Conservation (phyloP, 2,329 filamentous ascomycete species). For the Diaporthe ampelina region DNA sequence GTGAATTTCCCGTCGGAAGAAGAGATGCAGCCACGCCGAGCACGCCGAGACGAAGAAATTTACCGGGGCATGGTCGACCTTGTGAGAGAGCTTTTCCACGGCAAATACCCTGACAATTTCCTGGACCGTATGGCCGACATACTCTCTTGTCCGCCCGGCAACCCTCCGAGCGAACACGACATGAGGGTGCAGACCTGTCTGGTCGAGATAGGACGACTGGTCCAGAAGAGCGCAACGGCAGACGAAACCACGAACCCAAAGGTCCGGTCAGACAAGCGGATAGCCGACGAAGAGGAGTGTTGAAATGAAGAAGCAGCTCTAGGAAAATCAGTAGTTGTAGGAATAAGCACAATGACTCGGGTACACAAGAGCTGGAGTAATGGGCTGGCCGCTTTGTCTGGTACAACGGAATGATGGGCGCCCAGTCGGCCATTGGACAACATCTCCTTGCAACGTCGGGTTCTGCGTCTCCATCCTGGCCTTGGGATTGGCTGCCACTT, state of each 20-base stretch:
- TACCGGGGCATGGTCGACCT: conserved; percentile 12
- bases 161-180: conserved; percentile 28
- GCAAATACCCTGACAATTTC: conserved; percentile 23
- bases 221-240: background rate
- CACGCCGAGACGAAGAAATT: conserved; percentile 13
- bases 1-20: conserved; percentile 29
- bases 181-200: conserved; percentile 31
- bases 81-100: conserved; percentile 18
- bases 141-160: conserved; percentile 29
- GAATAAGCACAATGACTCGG: conserved; percentile 37
- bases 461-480: background rate
- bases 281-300: background rate
- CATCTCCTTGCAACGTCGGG: background rate
- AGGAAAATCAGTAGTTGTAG: conserved; percentile 35
- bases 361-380: conserved; percentile 35
- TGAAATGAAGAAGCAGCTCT: conserved; percentile 1
- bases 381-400: conserved; percentile 25
- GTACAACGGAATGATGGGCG: conserved; percentile 21
- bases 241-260: background rate
- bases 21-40: conserved; percentile 32
- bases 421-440: conserved; percentile 16
- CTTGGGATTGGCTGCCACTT: conserved; percentile 2
- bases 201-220: conserved; percentile 28
- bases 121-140: conserved; percentile 35
- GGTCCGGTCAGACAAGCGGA: background rate